A percentile compares a stretch with the other conserved stretches of the same genome.
Evolutionary conservation across 2,329 filamentous ascomycete species (phyloP).

Genomic region (Pseudonectria buxi): DNA sequence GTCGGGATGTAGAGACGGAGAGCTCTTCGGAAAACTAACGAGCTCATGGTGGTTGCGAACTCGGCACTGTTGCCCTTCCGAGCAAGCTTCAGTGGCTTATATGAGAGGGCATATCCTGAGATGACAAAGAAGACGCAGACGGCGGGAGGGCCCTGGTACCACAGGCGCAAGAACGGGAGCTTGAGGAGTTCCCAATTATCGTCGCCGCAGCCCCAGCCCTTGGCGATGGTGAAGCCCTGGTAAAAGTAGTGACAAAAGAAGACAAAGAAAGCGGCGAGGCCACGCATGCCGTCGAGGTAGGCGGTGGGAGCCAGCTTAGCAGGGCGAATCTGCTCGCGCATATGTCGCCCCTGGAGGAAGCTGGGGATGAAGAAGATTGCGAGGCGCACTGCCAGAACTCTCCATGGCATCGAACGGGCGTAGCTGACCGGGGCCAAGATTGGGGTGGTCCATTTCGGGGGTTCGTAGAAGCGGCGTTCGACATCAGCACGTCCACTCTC

Average conservation of each 20-base stretch:
- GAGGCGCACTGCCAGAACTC: constrained; percentile 30
- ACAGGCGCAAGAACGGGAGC: constrained; percentile 46
- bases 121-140: constrained; percentile 58
- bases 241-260: constrained; percentile 53
- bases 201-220: constrained; percentile 40
- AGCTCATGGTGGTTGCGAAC: constrained; percentile 40
- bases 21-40: constrained; percentile 44
- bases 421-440: constrained; percentile 23
- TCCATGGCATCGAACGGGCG: constrained; percentile 29
- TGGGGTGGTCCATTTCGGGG: constrained; percentile 27
- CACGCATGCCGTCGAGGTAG: constrained; percentile 53
- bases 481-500: constrained; percentile 32
- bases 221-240: constrained; percentile 44
- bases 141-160: constrained; percentile 49
- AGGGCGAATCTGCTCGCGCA: constrained; percentile 33
- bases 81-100: constrained; percentile 43
- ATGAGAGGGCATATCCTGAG: constrained; percentile 53
- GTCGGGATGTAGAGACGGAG: constrained; percentile 47
- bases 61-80: constrained; percentile 31
- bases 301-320: constrained; percentile 44
- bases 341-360: constrained; percentile 41
- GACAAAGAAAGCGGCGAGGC: constrained; percentile 48
- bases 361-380: constrained; percentile 45
- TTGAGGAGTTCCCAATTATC: constrained; percentile 41
- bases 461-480: constrained; percentile 25